Conservation (phyloP, 2,329 filamentous ascomycete species). For the Lecanicillium sp. region DNA sequence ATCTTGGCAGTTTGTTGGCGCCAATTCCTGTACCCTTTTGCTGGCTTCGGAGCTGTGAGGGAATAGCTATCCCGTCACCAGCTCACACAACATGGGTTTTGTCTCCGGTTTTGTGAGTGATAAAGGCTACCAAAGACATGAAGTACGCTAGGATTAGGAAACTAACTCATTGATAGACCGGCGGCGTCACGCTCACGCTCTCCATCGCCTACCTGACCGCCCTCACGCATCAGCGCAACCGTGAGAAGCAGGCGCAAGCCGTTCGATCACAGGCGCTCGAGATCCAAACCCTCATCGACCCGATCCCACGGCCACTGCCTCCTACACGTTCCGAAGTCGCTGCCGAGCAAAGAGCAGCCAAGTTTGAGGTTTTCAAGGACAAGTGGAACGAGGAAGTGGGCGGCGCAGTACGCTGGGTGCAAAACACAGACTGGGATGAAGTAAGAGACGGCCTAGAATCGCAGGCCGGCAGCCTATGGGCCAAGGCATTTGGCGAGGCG, state of each 20-base stretch:
- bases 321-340: constrained; percentile 43
- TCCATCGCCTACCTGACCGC: constrained; percentile 65
- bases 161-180: constrained; percentile 43
- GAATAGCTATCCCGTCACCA: constrained; percentile 3
- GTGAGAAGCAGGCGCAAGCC: constrained; percentile 47
- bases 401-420: constrained; percentile 55
- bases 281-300: constrained; percentile 43
- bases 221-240: constrained; percentile 60
- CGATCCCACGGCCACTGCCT: constrained; percentile 35
- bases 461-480: constrained; percentile 36
- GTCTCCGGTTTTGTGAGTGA: constrained; percentile 62
- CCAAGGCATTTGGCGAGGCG: constrained; percentile 25
- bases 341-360: constrained; percentile 41
- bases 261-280: constrained; percentile 49
- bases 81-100: constrained; percentile 54
- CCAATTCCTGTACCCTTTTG: too few species aligned
- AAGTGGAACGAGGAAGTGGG: constrained; percentile 71
- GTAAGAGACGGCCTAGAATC: constrained; percentile 52
- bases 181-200: constrained; percentile 68
- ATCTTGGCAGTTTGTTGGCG: too few species aligned
- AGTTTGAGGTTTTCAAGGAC: constrained; percentile 64
- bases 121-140: neutral
- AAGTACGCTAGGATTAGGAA: neutral
- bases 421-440: constrained; percentile 57
- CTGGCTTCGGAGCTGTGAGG: constrained; percentile 7